Conservation (phyloP, 345 rosid species). For the Eucalyptus regnans region DNA sequence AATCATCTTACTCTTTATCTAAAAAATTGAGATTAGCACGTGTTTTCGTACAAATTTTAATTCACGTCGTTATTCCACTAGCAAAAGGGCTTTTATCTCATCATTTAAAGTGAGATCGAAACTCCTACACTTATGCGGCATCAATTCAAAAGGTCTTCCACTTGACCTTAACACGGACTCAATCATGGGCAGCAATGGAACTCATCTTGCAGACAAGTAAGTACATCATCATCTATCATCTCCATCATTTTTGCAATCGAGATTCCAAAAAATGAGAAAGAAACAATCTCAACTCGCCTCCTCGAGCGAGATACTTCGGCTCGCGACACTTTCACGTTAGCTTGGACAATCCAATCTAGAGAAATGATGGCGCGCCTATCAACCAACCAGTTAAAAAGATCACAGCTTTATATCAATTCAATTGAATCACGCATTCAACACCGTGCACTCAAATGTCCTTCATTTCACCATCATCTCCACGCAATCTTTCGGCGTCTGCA, state of each 20-base stretch:
- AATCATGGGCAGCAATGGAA: background rate
- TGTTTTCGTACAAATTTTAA: background rate
- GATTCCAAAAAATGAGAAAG: background rate
- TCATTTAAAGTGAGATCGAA: background rate
- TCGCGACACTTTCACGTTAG: background rate
- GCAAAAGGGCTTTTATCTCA: background rate
- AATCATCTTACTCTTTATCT: too few species aligned
- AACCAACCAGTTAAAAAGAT: background rate
- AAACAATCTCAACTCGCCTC: background rate
- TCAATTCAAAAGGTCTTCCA: background rate
- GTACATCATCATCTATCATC: background rate
- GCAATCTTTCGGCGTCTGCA: background rate
- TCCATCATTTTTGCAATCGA: background rate
- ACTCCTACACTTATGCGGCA: fast-evolving
- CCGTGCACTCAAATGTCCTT: background rate
- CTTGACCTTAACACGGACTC: background rate
- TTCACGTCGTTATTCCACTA: too few species aligned
- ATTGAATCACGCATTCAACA: background rate
- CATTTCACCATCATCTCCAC: background rate
- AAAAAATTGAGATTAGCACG: too few species aligned
- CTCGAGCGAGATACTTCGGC: background rate
- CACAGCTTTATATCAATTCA: background rate
- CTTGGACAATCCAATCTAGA: background rate
- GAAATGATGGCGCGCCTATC: background rate
- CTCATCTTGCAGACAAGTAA: background rate